Conservation (phyloP, 139 green algal genomes). For the Pseudopediastrum boryanum region DNA sequence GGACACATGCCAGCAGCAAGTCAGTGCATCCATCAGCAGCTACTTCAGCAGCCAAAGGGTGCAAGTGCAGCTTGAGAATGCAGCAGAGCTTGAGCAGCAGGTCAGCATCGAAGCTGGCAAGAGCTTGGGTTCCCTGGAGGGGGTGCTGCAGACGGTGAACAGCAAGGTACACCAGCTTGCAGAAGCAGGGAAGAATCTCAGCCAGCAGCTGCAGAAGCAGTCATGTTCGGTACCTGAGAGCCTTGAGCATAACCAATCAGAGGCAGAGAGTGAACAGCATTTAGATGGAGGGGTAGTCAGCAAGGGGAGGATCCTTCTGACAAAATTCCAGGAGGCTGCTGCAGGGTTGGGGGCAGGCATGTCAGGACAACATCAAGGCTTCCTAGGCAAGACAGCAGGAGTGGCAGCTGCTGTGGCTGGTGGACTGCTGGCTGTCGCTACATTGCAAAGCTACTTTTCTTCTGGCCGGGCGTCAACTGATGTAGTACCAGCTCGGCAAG, state of each 20-base stretch:
- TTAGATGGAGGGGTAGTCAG: too few species aligned
- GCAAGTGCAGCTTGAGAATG: conserved; percentile 25
- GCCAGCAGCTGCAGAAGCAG: conserved; percentile 13
- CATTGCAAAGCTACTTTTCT: too few species aligned
- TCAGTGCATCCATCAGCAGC: conserved; percentile 5
- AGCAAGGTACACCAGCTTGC: conserved; percentile 15
- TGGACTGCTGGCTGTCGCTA: too few species aligned
- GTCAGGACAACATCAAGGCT: too few species aligned
- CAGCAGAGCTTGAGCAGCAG: conserved; percentile 12
- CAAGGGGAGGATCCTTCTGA: too few species aligned
- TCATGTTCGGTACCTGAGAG: too few species aligned
- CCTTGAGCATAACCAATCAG: background rate
- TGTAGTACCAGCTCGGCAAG: background rate
- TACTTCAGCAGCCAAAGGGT: conserved; percentile 31
- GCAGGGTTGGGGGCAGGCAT: too few species aligned
- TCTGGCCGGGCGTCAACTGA: background rate
- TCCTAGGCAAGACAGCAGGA: too few species aligned
- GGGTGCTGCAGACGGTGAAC: conserved; percentile 10
- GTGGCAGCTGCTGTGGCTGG: too few species aligned
- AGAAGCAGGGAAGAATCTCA: background rate
- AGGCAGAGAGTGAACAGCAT: too few species aligned
- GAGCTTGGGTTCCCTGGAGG: conserved; percentile 7
- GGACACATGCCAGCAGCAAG: background rate
- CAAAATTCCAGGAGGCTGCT: too few species aligned
- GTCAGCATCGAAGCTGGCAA: conserved; percentile 8